Evolutionary conservation across 2,329 filamentous ascomycete genomes (phyloP).

Genomic region (Sporothrix schenckii): DNA sequence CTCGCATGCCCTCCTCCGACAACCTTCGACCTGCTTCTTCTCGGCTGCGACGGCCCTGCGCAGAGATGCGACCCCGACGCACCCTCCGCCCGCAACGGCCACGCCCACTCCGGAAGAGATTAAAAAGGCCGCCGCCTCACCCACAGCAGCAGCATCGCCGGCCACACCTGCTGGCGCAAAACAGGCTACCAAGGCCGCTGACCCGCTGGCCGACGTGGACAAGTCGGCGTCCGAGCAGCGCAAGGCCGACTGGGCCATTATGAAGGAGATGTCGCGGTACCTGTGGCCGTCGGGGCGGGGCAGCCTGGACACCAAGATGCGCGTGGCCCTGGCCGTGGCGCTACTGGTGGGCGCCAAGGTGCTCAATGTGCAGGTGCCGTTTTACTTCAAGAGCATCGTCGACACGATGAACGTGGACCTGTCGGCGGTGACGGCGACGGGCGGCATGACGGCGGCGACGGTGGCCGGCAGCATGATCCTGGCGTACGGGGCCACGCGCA

Average conservation of each 20-base stretch:
- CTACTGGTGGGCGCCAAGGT: slow-evolving; percentile 89
- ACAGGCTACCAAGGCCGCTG: slow-evolving; percentile 39
- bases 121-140: background rate
- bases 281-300: slow-evolving; percentile 95
- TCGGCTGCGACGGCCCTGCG: slow-evolving; percentile 17
- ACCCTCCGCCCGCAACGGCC: background rate
- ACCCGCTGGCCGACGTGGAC: slow-evolving; percentile 66
- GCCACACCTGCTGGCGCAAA: background rate
- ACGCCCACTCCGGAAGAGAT: slow-evolving; percentile 7
- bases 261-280: slow-evolving; percentile 96
- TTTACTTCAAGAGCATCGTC: slow-evolving; percentile 98
- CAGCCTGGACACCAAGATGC: slow-evolving; percentile 76
- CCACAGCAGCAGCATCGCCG: background rate
- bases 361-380: slow-evolving; percentile 95
- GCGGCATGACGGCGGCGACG: slow-evolving; percentile 89
- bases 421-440: slow-evolving; percentile 59
- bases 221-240: slow-evolving; percentile 83
- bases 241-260: slow-evolving; percentile 97
- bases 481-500: slow-evolving; percentile 85
- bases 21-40: slow-evolving; percentile 25
- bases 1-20: slow-evolving; percentile 12
- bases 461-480: slow-evolving; percentile 92
- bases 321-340: slow-evolving; percentile 81
- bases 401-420: slow-evolving; percentile 98
- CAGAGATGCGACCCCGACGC: background rate